Evolutionary conservation across 805 yeast genomes (phyloP).

Genomic region (Candida gorgasii): DNA sequence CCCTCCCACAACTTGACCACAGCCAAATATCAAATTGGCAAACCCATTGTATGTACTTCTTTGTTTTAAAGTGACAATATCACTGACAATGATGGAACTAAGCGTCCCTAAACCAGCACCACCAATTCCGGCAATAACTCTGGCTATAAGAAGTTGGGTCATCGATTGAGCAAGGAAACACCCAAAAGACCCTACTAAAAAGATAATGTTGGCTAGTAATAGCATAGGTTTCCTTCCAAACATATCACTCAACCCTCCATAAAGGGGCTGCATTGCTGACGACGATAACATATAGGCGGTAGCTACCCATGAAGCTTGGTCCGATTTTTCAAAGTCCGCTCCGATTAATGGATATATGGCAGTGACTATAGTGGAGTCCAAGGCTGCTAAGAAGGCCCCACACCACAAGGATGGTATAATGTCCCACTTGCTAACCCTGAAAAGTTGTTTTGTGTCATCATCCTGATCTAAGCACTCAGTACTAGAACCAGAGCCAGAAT

Average conservation of each 20-base stretch:
- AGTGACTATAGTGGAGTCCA: conserved; percentile 69
- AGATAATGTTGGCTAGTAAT: conserved; percentile 41
- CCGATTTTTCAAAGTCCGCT: conserved; percentile 59
- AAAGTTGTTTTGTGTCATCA: not conserved
- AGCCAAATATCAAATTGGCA: conserved; percentile 48
- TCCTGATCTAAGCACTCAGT: not conserved
- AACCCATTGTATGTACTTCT: conserved; percentile 57
- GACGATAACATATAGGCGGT: conserved; percentile 65
- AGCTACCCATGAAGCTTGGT: conserved; percentile 68
- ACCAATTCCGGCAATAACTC: conserved; percentile 59
- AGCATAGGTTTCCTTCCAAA: conserved; percentile 62
- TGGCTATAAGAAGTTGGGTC: conserved; percentile 46
- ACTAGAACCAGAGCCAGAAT: not conserved
- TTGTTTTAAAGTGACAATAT: conserved; percentile 50
- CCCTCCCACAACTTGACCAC: conserved; percentile 50
- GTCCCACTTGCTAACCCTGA: conserved; percentile 7
- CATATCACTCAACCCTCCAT: conserved; percentile 69
- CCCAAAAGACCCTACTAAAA: conserved; percentile 46
- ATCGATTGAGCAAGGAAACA: conserved; percentile 50
- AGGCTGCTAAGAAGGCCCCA: conserved; percentile 47
- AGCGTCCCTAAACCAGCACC: conserved; percentile 52
- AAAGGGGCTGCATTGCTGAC: conserved; percentile 70
- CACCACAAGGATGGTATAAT: conserved; percentile 11
- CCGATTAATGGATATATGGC: conserved; percentile 65
- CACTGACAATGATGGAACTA: conserved; percentile 54